phyloP scores from a whole-genome alignment of 495 filamentous ascomycete genomes.

The Aspergillus sclerotiicarbonarius region DNA sequence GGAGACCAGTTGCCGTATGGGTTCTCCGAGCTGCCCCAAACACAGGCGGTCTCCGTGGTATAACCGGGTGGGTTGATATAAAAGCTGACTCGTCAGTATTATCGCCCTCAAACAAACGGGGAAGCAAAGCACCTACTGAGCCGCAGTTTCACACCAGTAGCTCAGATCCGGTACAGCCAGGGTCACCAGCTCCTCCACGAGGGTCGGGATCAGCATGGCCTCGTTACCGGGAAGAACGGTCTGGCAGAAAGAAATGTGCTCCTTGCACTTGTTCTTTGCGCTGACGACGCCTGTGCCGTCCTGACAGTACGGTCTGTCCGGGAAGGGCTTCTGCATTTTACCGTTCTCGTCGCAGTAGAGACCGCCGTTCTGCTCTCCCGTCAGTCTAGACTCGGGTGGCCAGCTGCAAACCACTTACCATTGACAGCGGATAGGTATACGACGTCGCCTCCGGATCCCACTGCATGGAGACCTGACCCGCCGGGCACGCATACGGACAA shows the following conservation, averaged over 20 bases:
- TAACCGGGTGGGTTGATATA: constrained; percentile 79
- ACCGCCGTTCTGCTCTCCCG: constrained; percentile 63
- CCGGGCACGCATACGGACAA: constrained; percentile 76
- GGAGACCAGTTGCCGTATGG: constrained; percentile 78
- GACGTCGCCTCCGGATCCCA: constrained; percentile 70
- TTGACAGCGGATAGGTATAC: constrained; percentile 68
- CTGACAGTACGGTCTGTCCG: constrained; percentile 65
- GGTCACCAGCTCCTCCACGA: constrained; percentile 51
- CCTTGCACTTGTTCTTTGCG: constrained; percentile 61
- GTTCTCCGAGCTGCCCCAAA: constrained; percentile 65
- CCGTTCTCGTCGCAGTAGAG: constrained; percentile 70
- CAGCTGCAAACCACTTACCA: constrained; percentile 53
- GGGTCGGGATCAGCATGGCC: constrained; percentile 80
- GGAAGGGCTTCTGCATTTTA: constrained; percentile 68
- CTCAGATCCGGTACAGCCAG: constrained; percentile 68
- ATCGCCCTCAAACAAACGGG: too few species aligned
- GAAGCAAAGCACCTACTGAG: constrained; percentile 56
- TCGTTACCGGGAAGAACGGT: constrained; percentile 85
- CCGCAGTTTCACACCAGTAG: constrained; percentile 73
- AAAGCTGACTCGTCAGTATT: constrained; percentile 48
- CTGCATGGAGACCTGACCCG: constrained; percentile 75
- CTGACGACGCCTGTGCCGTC: constrained; percentile 64
- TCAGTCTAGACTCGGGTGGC: neutral
- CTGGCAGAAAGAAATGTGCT: constrained; percentile 72
- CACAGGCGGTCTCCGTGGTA: constrained; percentile 56